Percentiles rank a stretch among this genome's conserved stretches.
Conservation (phyloP, 441 rosid genomes). For the Arabidopsis lyrata region DNA sequence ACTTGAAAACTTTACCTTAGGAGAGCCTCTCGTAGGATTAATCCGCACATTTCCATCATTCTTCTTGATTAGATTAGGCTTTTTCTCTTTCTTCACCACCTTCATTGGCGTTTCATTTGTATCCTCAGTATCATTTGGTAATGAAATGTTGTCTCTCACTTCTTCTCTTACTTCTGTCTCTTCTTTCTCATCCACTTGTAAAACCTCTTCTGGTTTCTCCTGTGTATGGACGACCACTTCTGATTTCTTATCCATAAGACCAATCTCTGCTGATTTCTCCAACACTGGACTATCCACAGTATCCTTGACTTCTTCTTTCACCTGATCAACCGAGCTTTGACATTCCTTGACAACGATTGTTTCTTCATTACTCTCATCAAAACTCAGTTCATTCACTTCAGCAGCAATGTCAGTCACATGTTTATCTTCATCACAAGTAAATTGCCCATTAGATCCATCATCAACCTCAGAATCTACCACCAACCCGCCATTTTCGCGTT, state of each 20-base stretch:
- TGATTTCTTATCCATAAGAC: constrained; percentile 27
- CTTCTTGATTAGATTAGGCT: constrained; percentile 36
- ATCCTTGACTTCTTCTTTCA: constrained; percentile 47
- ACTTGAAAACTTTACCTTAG: constrained; percentile 57
- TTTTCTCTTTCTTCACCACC: constrained; percentile 36
- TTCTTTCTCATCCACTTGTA: constrained; percentile 41
- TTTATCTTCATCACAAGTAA: constrained; percentile 51
- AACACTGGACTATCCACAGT: constrained; percentile 31
- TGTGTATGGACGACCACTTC: constrained; percentile 48
- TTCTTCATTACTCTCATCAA: constrained; percentile 50
- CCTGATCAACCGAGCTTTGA: constrained; percentile 48
- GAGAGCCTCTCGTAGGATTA: constrained; percentile 52
- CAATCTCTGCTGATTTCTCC: constrained; percentile 48
- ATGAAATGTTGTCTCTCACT: constrained; percentile 45
- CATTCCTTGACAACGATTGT: constrained; percentile 42
- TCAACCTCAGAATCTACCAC: constrained; percentile 32
- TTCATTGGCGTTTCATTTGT: constrained; percentile 39
- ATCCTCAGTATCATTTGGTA: constrained; percentile 34
- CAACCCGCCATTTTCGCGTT: constrained; percentile 32
- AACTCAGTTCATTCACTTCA: constrained; percentile 43
- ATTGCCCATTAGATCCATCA: constrained; percentile 29
- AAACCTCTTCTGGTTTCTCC: constrained; percentile 40
- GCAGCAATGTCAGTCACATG: constrained; percentile 49
- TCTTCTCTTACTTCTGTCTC: constrained; percentile 33
- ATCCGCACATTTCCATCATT: constrained; percentile 47